A percentile compares a stretch with the other conserved stretches of the same genome.
Conservation (phyloP, 768 basidiomycete genomes). For the Termitomyces titanicus region DNA sequence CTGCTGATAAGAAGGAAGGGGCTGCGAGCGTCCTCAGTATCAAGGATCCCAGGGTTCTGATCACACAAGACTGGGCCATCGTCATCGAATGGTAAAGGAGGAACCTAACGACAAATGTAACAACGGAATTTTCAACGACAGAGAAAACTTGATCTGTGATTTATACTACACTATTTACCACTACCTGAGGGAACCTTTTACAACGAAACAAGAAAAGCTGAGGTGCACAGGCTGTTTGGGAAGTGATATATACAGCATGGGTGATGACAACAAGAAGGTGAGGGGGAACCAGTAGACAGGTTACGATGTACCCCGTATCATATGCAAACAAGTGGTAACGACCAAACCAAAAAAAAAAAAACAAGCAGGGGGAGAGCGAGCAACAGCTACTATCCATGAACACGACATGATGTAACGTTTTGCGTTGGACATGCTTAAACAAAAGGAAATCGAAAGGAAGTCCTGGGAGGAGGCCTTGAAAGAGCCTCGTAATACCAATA, state of each 20-base stretch:
- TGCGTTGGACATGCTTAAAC: neutral
- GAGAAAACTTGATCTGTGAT: slow-evolving; percentile 3
- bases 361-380: slow-evolving; percentile 9
- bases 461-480: neutral
- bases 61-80: slow-evolving; percentile 68
- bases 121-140: neutral
- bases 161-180: slow-evolving; percentile 7
- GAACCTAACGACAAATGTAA: neutral
- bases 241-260: slow-evolving; percentile 14
- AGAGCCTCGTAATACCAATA: neutral
- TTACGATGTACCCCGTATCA: slow-evolving; percentile 4
- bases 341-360: slow-evolving; percentile 12
- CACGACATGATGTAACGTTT: slow-evolving; percentile 7
- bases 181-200: neutral
- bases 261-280: slow-evolving; percentile 8
- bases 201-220: slow-evolving; percentile 7
- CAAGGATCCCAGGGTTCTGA: slow-evolving; percentile 63
- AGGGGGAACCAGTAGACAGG: neutral
- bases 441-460: neutral
- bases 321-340: slow-evolving; percentile 1
- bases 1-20: slow-evolving; percentile 57
- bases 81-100: slow-evolving; percentile 24
- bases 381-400: slow-evolving; percentile 13
- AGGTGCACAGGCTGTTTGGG: neutral
- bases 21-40: slow-evolving; percentile 67